Percentiles rank a stretch among this genome's conserved stretches.
These are phyloP conservation scores for Nicotiana knightiana DNA, from an alignment of 257 asterid species.

Conservation along the genomic window DNA sequence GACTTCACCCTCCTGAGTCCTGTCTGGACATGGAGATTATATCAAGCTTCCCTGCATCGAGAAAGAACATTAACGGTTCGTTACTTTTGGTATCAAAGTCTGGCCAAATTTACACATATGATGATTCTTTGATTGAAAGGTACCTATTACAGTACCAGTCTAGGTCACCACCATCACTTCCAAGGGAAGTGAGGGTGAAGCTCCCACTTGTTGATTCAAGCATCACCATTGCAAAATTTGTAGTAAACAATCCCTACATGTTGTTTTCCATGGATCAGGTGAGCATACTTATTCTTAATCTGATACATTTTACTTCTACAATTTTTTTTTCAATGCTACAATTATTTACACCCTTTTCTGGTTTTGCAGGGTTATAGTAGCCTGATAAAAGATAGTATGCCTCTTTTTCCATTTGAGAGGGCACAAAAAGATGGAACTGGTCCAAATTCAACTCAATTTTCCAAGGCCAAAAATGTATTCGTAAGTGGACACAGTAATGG, in stretches of 20 bases:
- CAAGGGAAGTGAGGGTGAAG: slow-evolving; percentile 57
- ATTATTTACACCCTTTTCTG: not conserved
- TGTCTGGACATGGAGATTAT: slow-evolving; percentile 61
- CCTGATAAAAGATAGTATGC: slow-evolving; percentile 43
- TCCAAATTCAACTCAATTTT: slow-evolving; percentile 46
- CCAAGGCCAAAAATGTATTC: slow-evolving; percentile 60
- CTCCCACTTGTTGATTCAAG: slow-evolving; percentile 75
- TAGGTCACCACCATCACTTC: slow-evolving; percentile 76
- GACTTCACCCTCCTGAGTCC: slow-evolving; percentile 60
- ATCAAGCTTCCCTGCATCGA: slow-evolving; percentile 42
- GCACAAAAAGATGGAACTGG: slow-evolving; percentile 52
- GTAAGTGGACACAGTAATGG: slow-evolving; percentile 84
- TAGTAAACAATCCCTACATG: slow-evolving; percentile 51
- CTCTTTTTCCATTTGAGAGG: slow-evolving; percentile 61
- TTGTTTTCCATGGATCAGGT: slow-evolving; percentile 51
- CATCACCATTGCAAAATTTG: slow-evolving; percentile 53
- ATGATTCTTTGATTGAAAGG: slow-evolving; percentile 63
- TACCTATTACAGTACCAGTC: slow-evolving; percentile 64
- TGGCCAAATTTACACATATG: slow-evolving; percentile 51
- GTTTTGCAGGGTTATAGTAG: slow-evolving; percentile 48
- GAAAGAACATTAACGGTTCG: slow-evolving; percentile 41
- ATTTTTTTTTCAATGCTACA: not conserved
- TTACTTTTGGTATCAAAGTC: slow-evolving; percentile 75
- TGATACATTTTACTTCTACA: not conserved
- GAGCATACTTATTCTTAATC: slow-evolving; percentile 9